Conservation (phyloP, 495 filamentous ascomycete species). For the Oidiodendron maius region DNA sequence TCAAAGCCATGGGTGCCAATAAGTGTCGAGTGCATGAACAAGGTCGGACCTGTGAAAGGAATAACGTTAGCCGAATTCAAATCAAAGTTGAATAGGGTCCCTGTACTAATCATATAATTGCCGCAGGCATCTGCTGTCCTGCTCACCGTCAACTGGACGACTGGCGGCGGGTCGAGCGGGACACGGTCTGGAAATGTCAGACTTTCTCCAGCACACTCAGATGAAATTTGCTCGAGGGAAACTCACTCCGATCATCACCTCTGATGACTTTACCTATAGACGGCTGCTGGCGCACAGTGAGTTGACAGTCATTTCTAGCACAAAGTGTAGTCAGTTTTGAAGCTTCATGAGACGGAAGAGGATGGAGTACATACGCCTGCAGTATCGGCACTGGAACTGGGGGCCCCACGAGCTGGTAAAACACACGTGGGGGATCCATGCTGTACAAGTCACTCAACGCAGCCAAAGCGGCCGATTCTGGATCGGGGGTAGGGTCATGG, state of each 20-base stretch:
- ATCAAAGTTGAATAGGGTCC: not conserved
- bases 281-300: conserved; percentile 63
- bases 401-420: too few species aligned
- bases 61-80: not conserved
- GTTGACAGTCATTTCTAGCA: conserved; percentile 47
- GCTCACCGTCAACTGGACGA: conserved; percentile 75
- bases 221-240: not conserved
- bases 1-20: conserved; percentile 47
- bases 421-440: too few species aligned
- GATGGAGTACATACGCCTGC: too few species aligned
- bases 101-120: conserved; percentile 61
- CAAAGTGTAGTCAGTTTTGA: conserved; percentile 7
- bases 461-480: too few species aligned
- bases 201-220: not conserved
- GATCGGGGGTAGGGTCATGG: too few species aligned
- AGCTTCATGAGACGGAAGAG: conserved; percentile 3
- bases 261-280: conserved; percentile 60
- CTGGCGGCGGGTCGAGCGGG: conserved; percentile 91
- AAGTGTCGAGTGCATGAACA: conserved; percentile 75
- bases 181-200: conserved; percentile 64
- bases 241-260: conserved; percentile 65
- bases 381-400: too few species aligned
- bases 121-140: conserved; percentile 66
- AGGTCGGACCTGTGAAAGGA: conserved; percentile 59
- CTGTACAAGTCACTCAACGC: too few species aligned